Percentiles rank a stretch among this genome's conserved stretches.
These are phyloP conservation scores for Globisporangium solare DNA, from an alignment of 352 stramenopile genomes.

Conservation along the genomic window DNA sequence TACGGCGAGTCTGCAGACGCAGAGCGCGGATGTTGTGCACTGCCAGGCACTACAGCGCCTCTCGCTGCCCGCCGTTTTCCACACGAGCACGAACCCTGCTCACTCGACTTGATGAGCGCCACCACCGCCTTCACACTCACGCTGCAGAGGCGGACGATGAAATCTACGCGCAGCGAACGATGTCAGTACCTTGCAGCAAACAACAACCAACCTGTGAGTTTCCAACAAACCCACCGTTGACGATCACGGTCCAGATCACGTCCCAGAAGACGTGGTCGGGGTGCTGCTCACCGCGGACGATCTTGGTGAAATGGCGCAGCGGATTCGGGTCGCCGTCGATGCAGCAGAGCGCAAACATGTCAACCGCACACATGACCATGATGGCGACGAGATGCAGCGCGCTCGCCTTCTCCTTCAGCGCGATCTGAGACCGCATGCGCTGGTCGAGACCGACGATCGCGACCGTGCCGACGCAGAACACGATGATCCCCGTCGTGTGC, in stretches of 20 bases:
- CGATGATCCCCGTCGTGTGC: slow-evolving; percentile 62
- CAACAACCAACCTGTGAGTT: background rate
- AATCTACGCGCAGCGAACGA: slow-evolving; percentile 29
- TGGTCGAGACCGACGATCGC: slow-evolving; percentile 73
- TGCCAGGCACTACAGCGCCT: background rate
- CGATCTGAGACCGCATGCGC: slow-evolving; percentile 56
- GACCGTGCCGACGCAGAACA: slow-evolving; percentile 60
- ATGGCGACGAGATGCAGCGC: slow-evolving; percentile 44
- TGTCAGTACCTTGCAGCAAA: background rate
- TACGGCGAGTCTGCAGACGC: background rate
- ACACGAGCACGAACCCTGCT: slow-evolving; percentile 25
- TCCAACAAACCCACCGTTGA: slow-evolving; percentile 45
- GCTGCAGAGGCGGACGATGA: slow-evolving; percentile 61
- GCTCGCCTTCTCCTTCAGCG: slow-evolving; percentile 73
- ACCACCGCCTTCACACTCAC: slow-evolving; percentile 56
- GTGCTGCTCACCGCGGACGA: slow-evolving; percentile 24
- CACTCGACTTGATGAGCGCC: slow-evolving; percentile 32
- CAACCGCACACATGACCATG: slow-evolving; percentile 44
- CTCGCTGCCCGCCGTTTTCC: slow-evolving; percentile 5
- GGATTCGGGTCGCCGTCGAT: slow-evolving; percentile 64
- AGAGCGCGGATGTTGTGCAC: background rate
- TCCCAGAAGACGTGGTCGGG: slow-evolving; percentile 46
- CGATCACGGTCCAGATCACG: slow-evolving; percentile 67
- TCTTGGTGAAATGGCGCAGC: slow-evolving; percentile 39
- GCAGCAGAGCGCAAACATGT: slow-evolving; percentile 56